A percentile compares a stretch with the other conserved stretches of the same genome.
Conservation (phyloP, 73 alveolate species). For the Uronychia binucleata region DNA sequence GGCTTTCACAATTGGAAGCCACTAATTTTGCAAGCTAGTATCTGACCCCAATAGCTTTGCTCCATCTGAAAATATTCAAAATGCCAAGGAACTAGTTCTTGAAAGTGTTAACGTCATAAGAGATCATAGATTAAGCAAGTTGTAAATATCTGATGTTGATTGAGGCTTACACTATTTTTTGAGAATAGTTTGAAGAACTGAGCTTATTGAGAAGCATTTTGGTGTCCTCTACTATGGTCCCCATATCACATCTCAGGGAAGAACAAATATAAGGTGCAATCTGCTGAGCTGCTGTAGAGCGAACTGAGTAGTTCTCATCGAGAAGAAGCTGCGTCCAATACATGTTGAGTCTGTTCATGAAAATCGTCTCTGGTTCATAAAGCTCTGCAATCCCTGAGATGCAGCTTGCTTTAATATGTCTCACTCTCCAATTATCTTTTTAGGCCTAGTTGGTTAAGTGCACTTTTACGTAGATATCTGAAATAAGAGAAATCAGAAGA, state of each 20-base stretch:
- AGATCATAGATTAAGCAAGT: neutral
- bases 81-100: neutral
- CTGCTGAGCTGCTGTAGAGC: neutral
- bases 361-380: neutral
- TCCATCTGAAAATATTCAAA: neutral
- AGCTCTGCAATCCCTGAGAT: neutral
- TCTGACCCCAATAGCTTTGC: neutral
- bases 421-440: neutral
- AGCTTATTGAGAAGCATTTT: neutral
- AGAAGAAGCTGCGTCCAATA: neutral
- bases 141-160: neutral
- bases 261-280: neutral
- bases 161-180: neutral
- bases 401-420: neutral
- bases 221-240: neutral
- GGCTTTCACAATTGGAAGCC: neutral
- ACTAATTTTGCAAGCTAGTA: neutral
- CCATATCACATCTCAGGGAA: neutral
- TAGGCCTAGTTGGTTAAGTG: neutral
- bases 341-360: neutral
- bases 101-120: neutral
- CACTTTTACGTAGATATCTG: neutral
- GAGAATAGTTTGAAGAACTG: neutral
- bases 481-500: neutral
- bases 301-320: neutral